Conservation (phyloP, 1,284 basidiomycete species). For the Ceratobasidium sp. region DNA sequence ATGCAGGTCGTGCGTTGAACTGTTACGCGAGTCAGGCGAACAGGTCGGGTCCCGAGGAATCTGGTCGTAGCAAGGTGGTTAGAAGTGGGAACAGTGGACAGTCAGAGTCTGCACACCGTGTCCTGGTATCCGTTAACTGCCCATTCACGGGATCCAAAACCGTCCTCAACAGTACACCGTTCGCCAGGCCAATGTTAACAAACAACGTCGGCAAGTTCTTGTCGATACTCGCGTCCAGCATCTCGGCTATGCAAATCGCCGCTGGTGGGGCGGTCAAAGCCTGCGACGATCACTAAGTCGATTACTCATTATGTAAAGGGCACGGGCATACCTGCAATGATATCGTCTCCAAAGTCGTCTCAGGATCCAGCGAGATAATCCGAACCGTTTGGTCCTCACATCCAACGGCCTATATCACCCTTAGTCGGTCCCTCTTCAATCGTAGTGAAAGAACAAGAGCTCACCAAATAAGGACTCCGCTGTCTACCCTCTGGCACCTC, state of each 20-base stretch:
- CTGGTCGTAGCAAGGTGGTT: conserved; percentile 59
- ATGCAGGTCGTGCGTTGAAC: conserved; percentile 92
- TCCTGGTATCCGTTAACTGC: conserved; percentile 95
- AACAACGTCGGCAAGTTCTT: conserved; percentile 96
- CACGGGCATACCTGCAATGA: conserved; percentile 80
- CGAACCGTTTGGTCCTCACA: conserved; percentile 99
- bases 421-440: conserved; percentile 13
- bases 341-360: conserved; percentile 94
- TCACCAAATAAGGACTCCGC: conserved; percentile 90
- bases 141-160: conserved; percentile 96
- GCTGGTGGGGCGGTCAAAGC: conserved; percentile 96
- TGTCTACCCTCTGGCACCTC: conserved; percentile 96
- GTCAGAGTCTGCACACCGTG: conserved; percentile 72
- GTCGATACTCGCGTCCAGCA: conserved; percentile 97
- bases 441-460: conserved; percentile 55
- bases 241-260: conserved; percentile 97
- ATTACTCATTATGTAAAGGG: not conserved
- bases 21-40: conserved; percentile 88
- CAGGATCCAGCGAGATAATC: conserved; percentile 96
- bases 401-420: conserved; percentile 83
- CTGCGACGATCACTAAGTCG: conserved; percentile 53
- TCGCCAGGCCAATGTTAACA: conserved; percentile 97
- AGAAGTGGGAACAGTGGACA: not conserved
- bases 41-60: conserved; percentile 95
- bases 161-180: conserved; percentile 95